Base-by-base conservation (phyloP, 257 asterid species). In the Rhazya stricta region DNA sequence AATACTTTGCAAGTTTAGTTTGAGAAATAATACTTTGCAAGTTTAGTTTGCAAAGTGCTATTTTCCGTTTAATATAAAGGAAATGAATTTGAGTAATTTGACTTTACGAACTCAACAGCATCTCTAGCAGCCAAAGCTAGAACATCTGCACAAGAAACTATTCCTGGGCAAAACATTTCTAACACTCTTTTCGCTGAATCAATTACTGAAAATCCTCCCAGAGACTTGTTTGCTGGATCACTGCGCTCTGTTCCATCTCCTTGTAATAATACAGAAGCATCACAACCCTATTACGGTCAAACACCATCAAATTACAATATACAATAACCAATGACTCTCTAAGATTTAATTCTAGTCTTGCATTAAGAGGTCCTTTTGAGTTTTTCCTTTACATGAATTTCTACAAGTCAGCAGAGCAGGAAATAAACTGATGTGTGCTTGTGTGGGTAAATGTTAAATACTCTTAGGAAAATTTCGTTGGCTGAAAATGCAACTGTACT, bases 141-240 rank as follows among this genome's bases (percentile, higher is more conserved):
- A 67, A 91, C 82, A 79, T 91, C 97, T 30, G 97, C 96, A 77
- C 97, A 91, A 82, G 97, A 91, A 80, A 91, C 96, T 29, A 76
- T 85, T 77, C 77, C 82, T 0, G 96, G 95, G 68, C 97, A 91
- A 61, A 90, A 88, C 58, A 87, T 13, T 78, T 91, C 97, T 16
- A 90, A 82, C 77, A 87, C 69, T 65, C 91, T 84, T 78, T 91
- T 91, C 0, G 93, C 93, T 4, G 93, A 81, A 39, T 91, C 96
- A 42, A 90, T 85, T 21, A 85, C 93, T 23, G 87, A 72, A 72
- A 88, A 91, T 53, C 93, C 96, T 50, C 87, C 95, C 8, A 91
- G 78, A 51, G 93, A 88, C 56, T 16, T 69, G 82, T 90, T 90
- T 29, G 87, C 96, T 15, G 97, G 97, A 79, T 90, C 96, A 57